Percentiles rank a stretch among this genome's conserved stretches.
Evolutionary conservation across 2,329 filamentous ascomycete species (phyloP).

Genomic region (Trichoderma cornu-damae): DNA sequence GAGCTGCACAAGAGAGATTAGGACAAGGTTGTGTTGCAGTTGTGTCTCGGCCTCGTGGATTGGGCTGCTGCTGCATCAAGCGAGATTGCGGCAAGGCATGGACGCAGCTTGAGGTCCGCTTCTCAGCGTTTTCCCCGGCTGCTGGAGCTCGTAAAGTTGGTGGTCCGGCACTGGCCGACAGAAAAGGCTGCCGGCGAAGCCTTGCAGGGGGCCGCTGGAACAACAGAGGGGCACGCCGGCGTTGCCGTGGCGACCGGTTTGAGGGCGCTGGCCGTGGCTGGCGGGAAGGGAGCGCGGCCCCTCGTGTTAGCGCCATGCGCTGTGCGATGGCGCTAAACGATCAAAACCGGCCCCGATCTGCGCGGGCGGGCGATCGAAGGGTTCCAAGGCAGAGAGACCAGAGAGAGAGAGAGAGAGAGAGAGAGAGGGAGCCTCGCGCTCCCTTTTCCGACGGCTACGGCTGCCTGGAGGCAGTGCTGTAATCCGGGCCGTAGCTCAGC

Average conservation of each 20-base stretch:
- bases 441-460: too few relatives aligned
- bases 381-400: conserved; percentile 22
- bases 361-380: background rate
- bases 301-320: conserved; percentile 14
- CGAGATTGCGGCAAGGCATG: conserved; percentile 19
- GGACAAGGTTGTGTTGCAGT: background rate
- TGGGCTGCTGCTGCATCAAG: conserved; percentile 18
- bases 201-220: conserved; percentile 10
- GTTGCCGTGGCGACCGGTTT: conserved; percentile 21
- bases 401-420: too few relatives aligned
- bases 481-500: too few relatives aligned
- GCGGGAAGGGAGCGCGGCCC: conserved; percentile 17
- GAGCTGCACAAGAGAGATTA: background rate
- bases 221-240: conserved; percentile 22
- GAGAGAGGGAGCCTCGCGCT: too few relatives aligned
- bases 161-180: conserved; percentile 15
- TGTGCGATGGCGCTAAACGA: conserved; percentile 14
- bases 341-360: conserved; percentile 8
- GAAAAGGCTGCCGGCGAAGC: conserved; percentile 8
- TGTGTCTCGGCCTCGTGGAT: conserved; percentile 2
- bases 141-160: too few relatives aligned
- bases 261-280: conserved; percentile 2
- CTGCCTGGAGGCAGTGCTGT: too few relatives aligned
- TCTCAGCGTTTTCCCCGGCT: conserved; percentile 15
- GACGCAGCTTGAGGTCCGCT: conserved; percentile 17